These are phyloP conservation scores for Oryza australiensis DNA, from an alignment of 176 grass and related monocot genomes.

Conservation along the genomic window DNA sequence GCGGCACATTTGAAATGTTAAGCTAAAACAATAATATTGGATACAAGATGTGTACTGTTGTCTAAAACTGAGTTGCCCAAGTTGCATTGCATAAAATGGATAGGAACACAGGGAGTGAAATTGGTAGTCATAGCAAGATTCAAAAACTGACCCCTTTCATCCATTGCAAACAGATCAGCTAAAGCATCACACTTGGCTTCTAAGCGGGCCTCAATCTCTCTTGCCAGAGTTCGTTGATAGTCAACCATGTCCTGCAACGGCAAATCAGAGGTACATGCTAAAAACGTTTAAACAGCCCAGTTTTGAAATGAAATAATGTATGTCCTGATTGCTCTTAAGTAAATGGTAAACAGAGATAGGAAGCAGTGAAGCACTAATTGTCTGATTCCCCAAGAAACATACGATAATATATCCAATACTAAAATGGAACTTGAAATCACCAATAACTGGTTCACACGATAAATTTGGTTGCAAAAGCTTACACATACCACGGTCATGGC, in stretches of 20 bases:
- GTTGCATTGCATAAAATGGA: neutral
- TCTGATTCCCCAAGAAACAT: neutral
- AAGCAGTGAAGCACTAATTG: neutral
- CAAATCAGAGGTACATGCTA: conserved; percentile 20
- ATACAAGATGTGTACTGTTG: neutral
- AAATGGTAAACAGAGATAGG: neutral
- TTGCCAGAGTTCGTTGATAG: conserved; percentile 78
- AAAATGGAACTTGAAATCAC: neutral
- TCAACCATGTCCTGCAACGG: conserved; percentile 73
- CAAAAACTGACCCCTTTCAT: conserved; percentile 69
- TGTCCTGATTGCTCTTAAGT: neutral
- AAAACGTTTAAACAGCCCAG: neutral
- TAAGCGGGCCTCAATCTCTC: conserved; percentile 90
- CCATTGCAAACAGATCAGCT: conserved; percentile 82
- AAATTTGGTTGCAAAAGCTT: neutral
- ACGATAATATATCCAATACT: neutral
- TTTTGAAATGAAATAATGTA: neutral
- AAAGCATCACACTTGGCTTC: conserved; percentile 89
- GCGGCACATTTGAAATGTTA: conserved; percentile 42
- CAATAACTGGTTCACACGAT: neutral
- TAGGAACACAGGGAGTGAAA: neutral
- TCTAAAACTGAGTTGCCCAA: neutral
- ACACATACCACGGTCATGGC: conserved; percentile 67
- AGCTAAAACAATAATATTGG: conserved; percentile 16
- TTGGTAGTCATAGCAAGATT: conserved; percentile 1